phyloP scores from a whole-genome alignment of 768 basidiomycete species.

The Rubroboletus pulcherrimus region DNA sequence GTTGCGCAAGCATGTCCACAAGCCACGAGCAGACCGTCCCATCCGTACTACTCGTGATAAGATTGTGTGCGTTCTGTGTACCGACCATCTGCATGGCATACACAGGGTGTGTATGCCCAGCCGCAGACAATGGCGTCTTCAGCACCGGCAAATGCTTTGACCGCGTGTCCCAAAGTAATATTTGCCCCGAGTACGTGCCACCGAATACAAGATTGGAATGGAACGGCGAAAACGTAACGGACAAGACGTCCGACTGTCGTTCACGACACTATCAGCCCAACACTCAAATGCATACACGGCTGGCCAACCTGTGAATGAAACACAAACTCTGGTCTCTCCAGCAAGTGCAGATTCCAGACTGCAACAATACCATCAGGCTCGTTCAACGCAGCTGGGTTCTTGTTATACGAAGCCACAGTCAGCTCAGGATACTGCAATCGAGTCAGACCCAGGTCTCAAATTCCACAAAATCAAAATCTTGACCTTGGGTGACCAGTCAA shows the following conservation, averaged over 20 bases:
- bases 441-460: neutral
- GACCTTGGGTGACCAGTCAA: conserved; percentile 98
- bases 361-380: conserved; percentile 97
- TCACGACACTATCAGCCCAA: conserved; percentile 2
- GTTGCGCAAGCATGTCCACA: conserved; percentile 97
- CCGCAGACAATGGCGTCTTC: conserved; percentile 93
- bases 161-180: conserved; percentile 96
- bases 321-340: conserved; percentile 95
- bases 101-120: conserved; percentile 97
- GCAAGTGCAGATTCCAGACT: conserved; percentile 94
- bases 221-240: conserved; percentile 95
- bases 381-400: conserved; percentile 88
- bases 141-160: conserved; percentile 94
- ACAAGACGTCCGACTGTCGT: conserved; percentile 90
- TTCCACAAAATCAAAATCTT: conserved; percentile 5
- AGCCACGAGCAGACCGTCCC: conserved; percentile 97
- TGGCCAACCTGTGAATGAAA: conserved; percentile 92
- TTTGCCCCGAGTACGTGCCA: conserved; percentile 99
- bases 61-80: conserved; percentile 96
- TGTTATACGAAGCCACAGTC: conserved; percentile 95
- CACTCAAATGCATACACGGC: neutral
- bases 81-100: conserved; percentile 99
- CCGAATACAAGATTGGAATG: conserved; percentile 97
- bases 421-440: conserved; percentile 83
- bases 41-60: conserved; percentile 96